phyloP scores from a whole-genome alignment of 805 yeast genomes.

The Candida yuanshanica region DNA sequence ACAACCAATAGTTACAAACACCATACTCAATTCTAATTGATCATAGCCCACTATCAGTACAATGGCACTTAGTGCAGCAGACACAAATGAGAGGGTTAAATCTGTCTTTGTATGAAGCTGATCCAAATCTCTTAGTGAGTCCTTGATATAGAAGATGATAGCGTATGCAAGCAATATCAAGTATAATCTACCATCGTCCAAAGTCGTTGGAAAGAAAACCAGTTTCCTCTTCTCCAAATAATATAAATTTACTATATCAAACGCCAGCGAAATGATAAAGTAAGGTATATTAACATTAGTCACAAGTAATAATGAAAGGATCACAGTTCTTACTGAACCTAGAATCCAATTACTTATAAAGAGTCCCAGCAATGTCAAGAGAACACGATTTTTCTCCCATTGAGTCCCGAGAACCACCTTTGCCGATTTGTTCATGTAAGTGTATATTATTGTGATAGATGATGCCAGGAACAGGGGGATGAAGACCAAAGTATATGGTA shows the following conservation, averaged over 20 bases:
- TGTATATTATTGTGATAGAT: conserved; percentile 9
- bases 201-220: neutral
- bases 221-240: conserved; percentile 1
- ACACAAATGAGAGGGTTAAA: conserved; percentile 1
- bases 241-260: conserved; percentile 12
- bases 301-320: conserved; percentile 15
- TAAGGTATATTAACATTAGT: conserved; percentile 11
- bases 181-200: conserved; percentile 4
- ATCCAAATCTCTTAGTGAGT: conserved; percentile 13
- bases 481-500: conserved; percentile 1
- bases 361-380: conserved; percentile 8
- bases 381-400: conserved; percentile 3
- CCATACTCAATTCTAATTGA: conserved; percentile 18
- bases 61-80: neutral
- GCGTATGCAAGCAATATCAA: conserved; percentile 5
- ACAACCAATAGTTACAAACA: conserved; percentile 23
- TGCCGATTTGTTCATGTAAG: conserved; percentile 1
- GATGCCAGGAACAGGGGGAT: conserved; percentile 16
- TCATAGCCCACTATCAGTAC: conserved; percentile 3
- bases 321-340: conserved; percentile 22
- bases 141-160: conserved; percentile 3
- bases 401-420: neutral
- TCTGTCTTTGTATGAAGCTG: conserved; percentile 1
- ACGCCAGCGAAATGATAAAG: conserved; percentile 7
- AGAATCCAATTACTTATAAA: conserved; percentile 10